phyloP scores from a whole-genome alignment of 192 early-diverging fungal genomes.

The Entomortierella beljakovae region DNA sequence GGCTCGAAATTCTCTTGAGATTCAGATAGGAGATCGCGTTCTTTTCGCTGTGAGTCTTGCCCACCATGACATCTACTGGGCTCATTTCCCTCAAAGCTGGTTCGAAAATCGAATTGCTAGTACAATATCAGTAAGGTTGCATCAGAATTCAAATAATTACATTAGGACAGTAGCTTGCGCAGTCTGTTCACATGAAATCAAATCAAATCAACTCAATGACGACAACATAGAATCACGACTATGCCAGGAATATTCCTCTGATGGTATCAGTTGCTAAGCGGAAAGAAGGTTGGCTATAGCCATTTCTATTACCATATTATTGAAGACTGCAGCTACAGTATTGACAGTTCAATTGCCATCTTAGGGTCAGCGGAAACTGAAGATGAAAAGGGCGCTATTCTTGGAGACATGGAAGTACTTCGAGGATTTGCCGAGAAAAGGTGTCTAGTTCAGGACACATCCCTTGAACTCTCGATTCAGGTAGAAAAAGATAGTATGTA shows the following conservation, averaged over 20 bases:
- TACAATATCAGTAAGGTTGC: slow-evolving; percentile 12
- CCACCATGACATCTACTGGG: slow-evolving; percentile 24
- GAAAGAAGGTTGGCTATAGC: slow-evolving; percentile 25
- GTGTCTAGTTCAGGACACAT: slow-evolving; percentile 10
- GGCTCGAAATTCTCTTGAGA: slow-evolving; percentile 7
- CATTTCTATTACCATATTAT: background rate
- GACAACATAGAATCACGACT: slow-evolving; percentile 19
- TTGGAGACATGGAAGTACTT: slow-evolving; percentile 14
- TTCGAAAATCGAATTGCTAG: background rate
- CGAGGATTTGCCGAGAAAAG: slow-evolving; percentile 28
- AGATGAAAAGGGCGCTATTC: slow-evolving; percentile 26
- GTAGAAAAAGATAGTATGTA: slow-evolving; percentile 2
- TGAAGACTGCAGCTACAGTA: background rate
- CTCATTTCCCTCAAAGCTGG: slow-evolving; percentile 22
- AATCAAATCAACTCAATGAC: background rate
- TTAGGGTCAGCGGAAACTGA: slow-evolving; percentile 23
- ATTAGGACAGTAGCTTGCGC: background rate
- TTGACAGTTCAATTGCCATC: background rate
- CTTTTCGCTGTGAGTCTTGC: slow-evolving; percentile 18
- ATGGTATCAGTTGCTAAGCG: slow-evolving; percentile 15
- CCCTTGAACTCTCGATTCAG: slow-evolving; percentile 21
- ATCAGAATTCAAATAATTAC: background rate
- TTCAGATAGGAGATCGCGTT: slow-evolving; percentile 26
- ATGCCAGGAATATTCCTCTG: slow-evolving; percentile 20
- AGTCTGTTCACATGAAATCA: background rate